Conservation (phyloP, 805 yeast species). For the Brettanomyces nanus region DNA sequence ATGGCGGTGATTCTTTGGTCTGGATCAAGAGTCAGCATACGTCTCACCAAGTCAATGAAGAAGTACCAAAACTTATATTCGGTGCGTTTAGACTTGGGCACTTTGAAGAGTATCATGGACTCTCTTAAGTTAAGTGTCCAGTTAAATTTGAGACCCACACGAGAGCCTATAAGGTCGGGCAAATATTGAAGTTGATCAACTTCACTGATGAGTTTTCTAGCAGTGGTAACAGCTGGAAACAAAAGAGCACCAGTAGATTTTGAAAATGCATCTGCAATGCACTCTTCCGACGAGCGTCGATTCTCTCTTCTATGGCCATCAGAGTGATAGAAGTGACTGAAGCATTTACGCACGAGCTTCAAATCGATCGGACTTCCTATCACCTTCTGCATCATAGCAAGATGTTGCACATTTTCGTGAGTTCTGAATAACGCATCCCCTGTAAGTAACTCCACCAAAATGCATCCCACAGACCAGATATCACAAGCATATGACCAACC, state of each 20-base stretch:
- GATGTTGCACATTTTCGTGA: constrained; percentile 88
- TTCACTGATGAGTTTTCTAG: constrained; percentile 28
- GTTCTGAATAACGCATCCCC: constrained; percentile 95
- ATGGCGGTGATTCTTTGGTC: constrained; percentile 42
- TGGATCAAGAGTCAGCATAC: constrained; percentile 43
- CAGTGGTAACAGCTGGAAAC: constrained; percentile 30
- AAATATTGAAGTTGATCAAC: constrained; percentile 25
- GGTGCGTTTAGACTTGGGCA: constrained; percentile 40
- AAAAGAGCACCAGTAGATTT: constrained; percentile 22
- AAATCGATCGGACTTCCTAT: constrained; percentile 45
- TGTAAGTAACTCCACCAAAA: constrained; percentile 79
- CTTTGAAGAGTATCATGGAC: constrained; percentile 15
- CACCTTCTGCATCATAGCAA: constrained; percentile 89
- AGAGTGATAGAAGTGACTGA: constrained; percentile 10
- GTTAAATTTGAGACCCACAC: constrained; percentile 23
- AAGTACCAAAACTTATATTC: constrained; percentile 77
- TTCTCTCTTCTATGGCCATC: constrained; percentile 1
- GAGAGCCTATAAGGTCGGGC: constrained; percentile 21
- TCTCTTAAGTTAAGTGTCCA: constrained; percentile 18
- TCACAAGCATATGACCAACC: constrained; percentile 98
- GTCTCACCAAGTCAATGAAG: constrained; percentile 48
- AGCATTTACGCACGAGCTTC: constrained; percentile 25
- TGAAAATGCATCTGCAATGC: constrained; percentile 25
- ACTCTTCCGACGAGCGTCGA: constrained; percentile 6
- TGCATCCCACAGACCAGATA: constrained; percentile 94